A percentile compares a stretch with the other conserved stretches of the same genome.
phyloP scores from a whole-genome alignment of 2,329 filamentous ascomycete genomes.

The Colletotrichum sp. region DNA sequence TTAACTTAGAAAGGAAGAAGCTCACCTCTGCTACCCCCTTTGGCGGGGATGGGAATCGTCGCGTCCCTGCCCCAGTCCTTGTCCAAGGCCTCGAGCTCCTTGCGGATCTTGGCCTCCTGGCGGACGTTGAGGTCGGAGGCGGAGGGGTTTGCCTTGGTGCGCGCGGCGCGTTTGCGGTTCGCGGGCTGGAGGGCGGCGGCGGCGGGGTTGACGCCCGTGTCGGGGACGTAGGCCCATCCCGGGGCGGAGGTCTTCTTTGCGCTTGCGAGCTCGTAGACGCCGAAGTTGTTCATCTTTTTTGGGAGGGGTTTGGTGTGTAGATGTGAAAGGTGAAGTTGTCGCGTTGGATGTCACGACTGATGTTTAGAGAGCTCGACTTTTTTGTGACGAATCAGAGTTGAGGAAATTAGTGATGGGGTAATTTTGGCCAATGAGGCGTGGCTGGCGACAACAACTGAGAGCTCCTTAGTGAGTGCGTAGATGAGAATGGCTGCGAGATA shows the following conservation, averaged over 20 bases:
- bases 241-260: conserved; percentile 73
- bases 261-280: conserved; percentile 83
- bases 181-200: conserved; percentile 54
- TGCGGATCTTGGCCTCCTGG: conserved; percentile 80
- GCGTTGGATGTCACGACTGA: too few species aligned
- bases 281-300: conserved; percentile 67
- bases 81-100: conserved; percentile 83
- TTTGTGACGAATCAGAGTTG: conserved; percentile 6
- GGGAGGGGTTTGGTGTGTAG: not conserved
- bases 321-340: not conserved
- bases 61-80: conserved; percentile 78
- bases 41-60: conserved; percentile 70
- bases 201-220: conserved; percentile 66
- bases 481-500: not conserved
- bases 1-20: not conserved
- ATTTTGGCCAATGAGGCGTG: conserved; percentile 1
- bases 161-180: conserved; percentile 75
- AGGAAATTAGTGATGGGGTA: not conserved
- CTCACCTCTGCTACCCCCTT: conserved; percentile 48
- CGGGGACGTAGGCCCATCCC: conserved; percentile 92
- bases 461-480: not conserved
- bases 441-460: not conserved
- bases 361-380: not conserved
- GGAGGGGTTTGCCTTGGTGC: conserved; percentile 58
- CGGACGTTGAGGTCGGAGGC: conserved; percentile 76